Evolutionary conservation across 257 asterid genomes (phyloP), one percentile per base, ranked within the genome.

Genomic region (Mitragyna speciosa): DNA sequence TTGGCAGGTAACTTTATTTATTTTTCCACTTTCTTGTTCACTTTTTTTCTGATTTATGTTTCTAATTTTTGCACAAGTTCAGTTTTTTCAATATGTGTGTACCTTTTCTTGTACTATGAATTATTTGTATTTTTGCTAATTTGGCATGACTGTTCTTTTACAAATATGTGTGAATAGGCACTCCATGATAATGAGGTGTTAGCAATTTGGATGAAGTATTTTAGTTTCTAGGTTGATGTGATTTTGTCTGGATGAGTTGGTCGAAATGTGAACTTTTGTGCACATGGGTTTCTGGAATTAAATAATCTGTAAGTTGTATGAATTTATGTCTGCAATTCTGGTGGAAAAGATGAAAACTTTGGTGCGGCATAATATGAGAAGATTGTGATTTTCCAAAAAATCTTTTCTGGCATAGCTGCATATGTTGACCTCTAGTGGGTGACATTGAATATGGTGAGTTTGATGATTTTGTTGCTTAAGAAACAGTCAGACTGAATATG

Each of bases 1-100:
- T 94, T 72, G 97, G 97, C 72, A 96, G 99, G 99, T 96, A 26
- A 45, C 30, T 19, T 51, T 66, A 31, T 61, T 39, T 54, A 36
- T 36, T 1, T 2, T 59, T 33, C 6, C 28, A 12, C 30, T 0
- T 8, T 51, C 33, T 6, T 17, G 64, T 73, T 76, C 22, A 1
- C 14, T 33, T 17, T 48, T 59, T 12, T 12, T 6, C 22, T 4
- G 67, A 16, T 17, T 7, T 36, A 36, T 36, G 41, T 36, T 5
- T 66, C 4, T 61, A 19, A 45, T 45, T 45, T 58, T 47, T 31
- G 58, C 20, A 26, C 72, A 0, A 5, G 15, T 16, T 6, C 17
- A 8, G 41, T 28, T 19, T 12, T 24, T 17, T 11, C 0, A 48
- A 31, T 70, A 24, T 45, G 3, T 30, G 22, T 26, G 16, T n/a